Base-by-base conservation (phyloP, 2,329 filamentous ascomycete species). In the Colletotrichum somersetense region DNA sequence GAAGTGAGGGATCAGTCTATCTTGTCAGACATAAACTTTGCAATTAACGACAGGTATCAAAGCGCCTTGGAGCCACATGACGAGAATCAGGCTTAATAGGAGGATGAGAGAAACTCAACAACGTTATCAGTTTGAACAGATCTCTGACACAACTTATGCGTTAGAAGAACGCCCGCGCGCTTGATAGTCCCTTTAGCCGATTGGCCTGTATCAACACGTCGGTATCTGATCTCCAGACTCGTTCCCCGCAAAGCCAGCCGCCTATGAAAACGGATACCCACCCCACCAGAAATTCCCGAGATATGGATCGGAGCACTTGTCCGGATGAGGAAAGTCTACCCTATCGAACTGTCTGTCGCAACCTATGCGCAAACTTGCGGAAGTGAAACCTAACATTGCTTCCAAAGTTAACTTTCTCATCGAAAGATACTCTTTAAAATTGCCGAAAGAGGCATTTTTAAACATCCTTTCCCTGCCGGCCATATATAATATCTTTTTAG, bases 321-420 rank as follows among this genome's bases (percentile, higher is more conserved):
- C 69, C 69, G 58, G 33, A 72, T 62, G 30, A 8, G 69, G 69
- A 56, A 72, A 72, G 64, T 64, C 35, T 59, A 72, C 38, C 69
- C 69, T 69, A 72, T 72, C 69, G 48, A 64, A 55, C 46, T 26
- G 38, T 52, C 26, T 52, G 12, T 48, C 38, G 42, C 6, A 44
- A 8, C 7, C 16, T 50, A 20, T 44, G 26, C 50, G 57, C 64
- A 67, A 16, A 62, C 26, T 58, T 44, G 33, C 65, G 50, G 53
- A 44, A 71, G 35, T 46, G 57, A 68, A 58, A 63, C 30, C 42
- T 23, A 38, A 67, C 53, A 12, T 50, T 40, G 59, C 23, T 23
- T 5, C 12, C n/a, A 11, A 20, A n/a, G 20, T 52, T 50, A 1
- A 12, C 20, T 53, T 18, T 3, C 30, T 23, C 35, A 42, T 20